Conservation (phyloP, 1,284 basidiomycete genomes). For the Cutaneotrichosporon sp. region DNA sequence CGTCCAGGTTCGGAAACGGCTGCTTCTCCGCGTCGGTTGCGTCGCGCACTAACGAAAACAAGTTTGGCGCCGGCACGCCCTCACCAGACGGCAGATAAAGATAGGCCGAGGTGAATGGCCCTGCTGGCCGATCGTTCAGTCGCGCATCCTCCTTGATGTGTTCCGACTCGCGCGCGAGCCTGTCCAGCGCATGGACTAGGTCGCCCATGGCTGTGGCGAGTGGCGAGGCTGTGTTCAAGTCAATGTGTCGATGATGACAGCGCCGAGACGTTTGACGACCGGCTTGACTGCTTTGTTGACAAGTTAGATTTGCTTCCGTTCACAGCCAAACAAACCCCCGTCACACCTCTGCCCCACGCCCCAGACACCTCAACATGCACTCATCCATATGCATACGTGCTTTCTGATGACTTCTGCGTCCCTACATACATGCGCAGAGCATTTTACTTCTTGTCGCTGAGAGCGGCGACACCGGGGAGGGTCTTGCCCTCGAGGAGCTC, state of each 20-base stretch:
- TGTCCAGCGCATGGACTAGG: conserved; percentile 33
- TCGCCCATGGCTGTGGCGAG: conserved; percentile 33
- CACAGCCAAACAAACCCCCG: background rate
- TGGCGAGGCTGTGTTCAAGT: background rate
- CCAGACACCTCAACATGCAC: background rate
- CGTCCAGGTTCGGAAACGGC: conserved; percentile 35
- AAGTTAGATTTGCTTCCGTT: conserved; percentile 11
- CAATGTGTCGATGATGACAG: too few relatives aligned
- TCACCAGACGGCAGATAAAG: conserved; percentile 19
- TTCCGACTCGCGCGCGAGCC: conserved; percentile 31
- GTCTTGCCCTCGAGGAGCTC: conserved; percentile 95
- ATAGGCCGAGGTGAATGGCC: conserved; percentile 39
- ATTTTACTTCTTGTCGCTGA: conserved; percentile 59
- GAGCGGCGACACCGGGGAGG: conserved; percentile 75
- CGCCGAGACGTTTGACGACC: too few relatives aligned
- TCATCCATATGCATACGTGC: background rate
- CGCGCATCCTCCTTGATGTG: conserved; percentile 32
- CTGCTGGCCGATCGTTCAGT: conserved; percentile 27
- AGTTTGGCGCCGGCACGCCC: conserved; percentile 8
- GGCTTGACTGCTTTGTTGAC: conserved; percentile 15
- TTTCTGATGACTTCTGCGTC: too few relatives aligned
- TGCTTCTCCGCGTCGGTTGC: conserved; percentile 34
- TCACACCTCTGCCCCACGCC: background rate
- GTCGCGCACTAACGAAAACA: conserved; percentile 41
- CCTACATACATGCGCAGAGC: background rate